phyloP scores from a whole-genome alignment of 208 protist species.

The Angomonas deanei region DNA sequence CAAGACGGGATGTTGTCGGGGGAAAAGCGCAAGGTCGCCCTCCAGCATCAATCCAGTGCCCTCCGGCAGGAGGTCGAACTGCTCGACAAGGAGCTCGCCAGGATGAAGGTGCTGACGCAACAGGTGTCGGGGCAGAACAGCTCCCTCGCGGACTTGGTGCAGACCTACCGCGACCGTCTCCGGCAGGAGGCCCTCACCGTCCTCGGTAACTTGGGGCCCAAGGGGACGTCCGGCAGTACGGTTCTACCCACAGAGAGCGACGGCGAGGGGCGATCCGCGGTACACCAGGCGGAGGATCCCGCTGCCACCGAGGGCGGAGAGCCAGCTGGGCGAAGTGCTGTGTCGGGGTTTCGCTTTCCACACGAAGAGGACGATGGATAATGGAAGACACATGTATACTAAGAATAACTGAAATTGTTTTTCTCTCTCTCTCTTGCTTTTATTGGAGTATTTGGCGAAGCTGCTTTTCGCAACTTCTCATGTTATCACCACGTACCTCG shows the following conservation, averaged over 20 bases:
- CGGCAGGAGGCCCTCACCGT: constrained; percentile 45
- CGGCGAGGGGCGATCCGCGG: background rate
- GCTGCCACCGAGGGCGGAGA: background rate
- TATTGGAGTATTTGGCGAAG: too few species aligned
- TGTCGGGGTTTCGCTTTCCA: background rate
- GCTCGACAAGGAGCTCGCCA: constrained; percentile 50
- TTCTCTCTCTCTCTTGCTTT: too few species aligned
- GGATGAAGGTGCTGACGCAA: constrained; percentile 32
- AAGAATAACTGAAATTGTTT: too few species aligned
- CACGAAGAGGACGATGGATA: background rate
- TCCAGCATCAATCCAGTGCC: background rate
- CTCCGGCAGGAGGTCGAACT: constrained; percentile 43
- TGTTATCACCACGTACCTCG: too few species aligned
- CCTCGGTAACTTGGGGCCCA: constrained; percentile 31
- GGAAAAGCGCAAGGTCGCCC: background rate
- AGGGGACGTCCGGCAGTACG: too few species aligned
- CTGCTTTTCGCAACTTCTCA: too few species aligned
- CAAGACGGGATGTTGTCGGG: background rate
- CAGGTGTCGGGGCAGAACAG: constrained; percentile 54
- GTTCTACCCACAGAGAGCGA: background rate
- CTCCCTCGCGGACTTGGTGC: constrained; percentile 42
- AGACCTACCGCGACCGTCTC: constrained; percentile 41
- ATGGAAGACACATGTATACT: too few species aligned
- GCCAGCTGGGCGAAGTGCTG: background rate
- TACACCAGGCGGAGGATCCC: background rate